Conservation (phyloP, 805 yeast genomes). For the Starmerella etchellsii region DNA sequence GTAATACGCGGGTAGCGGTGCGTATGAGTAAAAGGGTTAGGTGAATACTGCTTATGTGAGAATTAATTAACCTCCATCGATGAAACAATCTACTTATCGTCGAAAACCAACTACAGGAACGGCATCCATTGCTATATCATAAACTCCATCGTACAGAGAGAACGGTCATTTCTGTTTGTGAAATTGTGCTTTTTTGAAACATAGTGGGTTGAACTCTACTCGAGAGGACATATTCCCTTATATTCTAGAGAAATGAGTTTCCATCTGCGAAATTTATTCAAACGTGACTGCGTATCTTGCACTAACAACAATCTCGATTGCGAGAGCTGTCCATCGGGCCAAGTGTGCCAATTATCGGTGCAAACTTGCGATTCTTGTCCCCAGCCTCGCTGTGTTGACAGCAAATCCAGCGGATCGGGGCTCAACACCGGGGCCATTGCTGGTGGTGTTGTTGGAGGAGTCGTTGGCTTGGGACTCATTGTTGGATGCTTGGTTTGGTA, state of each 20-base stretch:
- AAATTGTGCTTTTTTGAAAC: no score
- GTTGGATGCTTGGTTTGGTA: constrained; percentile 23
- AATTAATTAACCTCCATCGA: no score
- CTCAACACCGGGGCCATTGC: constrained; percentile 45
- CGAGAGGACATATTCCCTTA: no score
- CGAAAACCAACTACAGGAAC: no score
- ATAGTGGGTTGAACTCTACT: no score
- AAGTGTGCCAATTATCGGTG: constrained; percentile 42
- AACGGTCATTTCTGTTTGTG: no score
- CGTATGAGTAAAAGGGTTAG: no score
- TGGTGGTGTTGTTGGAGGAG: constrained; percentile 61
- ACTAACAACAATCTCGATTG: constrained; percentile 36
- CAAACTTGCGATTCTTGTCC: constrained; percentile 52
- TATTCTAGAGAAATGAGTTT: background rate
- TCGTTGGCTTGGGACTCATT: constrained; percentile 33
- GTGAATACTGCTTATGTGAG: no score
- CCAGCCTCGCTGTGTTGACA: constrained; percentile 34
- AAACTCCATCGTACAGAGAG: no score
- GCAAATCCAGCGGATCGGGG: background rate
- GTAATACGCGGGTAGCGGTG: no score
- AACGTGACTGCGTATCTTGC: constrained; percentile 26
- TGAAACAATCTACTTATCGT: no score
- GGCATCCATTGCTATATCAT: no score
- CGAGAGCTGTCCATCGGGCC: constrained; percentile 37
- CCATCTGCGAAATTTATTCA: background rate